Conservation (phyloP, 2,329 filamentous ascomycete species). For the Hypocrella siamensis region DNA sequence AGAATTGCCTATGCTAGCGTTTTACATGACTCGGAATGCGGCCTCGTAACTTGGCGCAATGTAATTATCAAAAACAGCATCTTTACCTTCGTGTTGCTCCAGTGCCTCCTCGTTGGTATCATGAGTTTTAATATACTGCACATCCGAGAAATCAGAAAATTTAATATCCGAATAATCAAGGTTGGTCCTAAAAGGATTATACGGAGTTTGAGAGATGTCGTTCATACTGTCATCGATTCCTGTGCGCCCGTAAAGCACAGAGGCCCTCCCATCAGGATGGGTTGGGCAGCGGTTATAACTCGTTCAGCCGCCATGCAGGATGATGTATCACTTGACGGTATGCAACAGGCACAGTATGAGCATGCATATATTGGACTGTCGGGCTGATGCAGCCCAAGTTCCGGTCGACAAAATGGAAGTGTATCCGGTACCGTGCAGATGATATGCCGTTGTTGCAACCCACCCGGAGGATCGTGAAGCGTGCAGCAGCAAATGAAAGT, state of each 20-base stretch:
- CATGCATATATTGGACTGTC: slow-evolving; percentile 14
- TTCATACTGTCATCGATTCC: slow-evolving; percentile 25
- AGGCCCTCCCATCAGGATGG: slow-evolving; percentile 9
- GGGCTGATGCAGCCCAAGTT: slow-evolving; percentile 14
- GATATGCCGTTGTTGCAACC: no score
- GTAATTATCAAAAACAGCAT: no score
- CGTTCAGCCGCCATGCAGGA: slow-evolving; percentile 17
- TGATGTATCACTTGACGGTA: not conserved
- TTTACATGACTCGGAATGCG: no score
- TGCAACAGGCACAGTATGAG: not conserved
- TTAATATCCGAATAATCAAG: slow-evolving; percentile 22
- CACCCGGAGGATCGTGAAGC: no score
- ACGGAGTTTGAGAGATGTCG: slow-evolving; percentile 18
- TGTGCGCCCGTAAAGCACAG: slow-evolving; percentile 10
- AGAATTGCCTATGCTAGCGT: no score
- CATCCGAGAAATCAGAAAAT: slow-evolving; percentile 25
- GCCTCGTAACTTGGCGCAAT: no score
- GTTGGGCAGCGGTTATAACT: slow-evolving; percentile 16
- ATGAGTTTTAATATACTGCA: slow-evolving; percentile 22
- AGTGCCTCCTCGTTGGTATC: slow-evolving; percentile 24
- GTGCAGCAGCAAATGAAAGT: no score
- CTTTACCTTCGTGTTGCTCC: no score
- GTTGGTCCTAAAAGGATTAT: slow-evolving; percentile 23
- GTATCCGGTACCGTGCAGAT: slow-evolving; percentile 1
- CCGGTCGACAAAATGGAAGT: slow-evolving; percentile 5